Base-by-base conservation (phyloP, 768 basidiomycete species). In the Rhodocollybia butyracea region DNA sequence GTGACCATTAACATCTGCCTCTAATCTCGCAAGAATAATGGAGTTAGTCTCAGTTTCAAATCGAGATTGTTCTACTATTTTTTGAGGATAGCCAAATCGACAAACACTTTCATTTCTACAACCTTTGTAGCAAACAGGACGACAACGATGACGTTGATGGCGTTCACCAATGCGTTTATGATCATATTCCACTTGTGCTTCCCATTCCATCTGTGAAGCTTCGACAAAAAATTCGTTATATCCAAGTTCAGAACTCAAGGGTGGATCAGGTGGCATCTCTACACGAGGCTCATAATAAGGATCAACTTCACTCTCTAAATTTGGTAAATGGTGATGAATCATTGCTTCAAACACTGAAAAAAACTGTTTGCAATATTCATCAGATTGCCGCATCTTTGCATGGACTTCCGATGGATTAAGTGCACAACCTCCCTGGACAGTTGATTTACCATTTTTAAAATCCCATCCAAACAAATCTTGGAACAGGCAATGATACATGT, bases 31-130 rank as follows among this genome's bases (percentile, higher is more conserved):
- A 2, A 73, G 42, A 41, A 64, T 46, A 5, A 74, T 50, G 3
- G 73, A 68, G 27, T 73, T 71, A 0, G 64, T 66, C 1, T 64
- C 61, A 6, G 51, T 15, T 60, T 73, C 65, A 61, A 67, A 73
- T 36, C 58, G 58, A 2, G 68, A 72, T 2, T 46, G 45, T 1
- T 61, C 51, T n/a, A 71, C 54, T 1, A 67, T 54, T 15, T 72
- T 64, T 58, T 73, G 73, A 0, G 72, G 70, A 59, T 69, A 73
- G 1, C 53, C 45, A 61, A 74, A 74, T 0, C 67, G 10, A 39
- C 73, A 74, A 0, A 19, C 3, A 11, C 19, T 39, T 10, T 21
- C 15, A n/a, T 26, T 6, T 17, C 5, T 19, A 3, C 39, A 12
- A n/a, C 45, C 54, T 19, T 38, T 54, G 36, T n/a, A 42, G 22